These are phyloP conservation scores for Raphanus sativus DNA, from an alignment of 345 rosid genomes.

Conservation along the genomic window DNA sequence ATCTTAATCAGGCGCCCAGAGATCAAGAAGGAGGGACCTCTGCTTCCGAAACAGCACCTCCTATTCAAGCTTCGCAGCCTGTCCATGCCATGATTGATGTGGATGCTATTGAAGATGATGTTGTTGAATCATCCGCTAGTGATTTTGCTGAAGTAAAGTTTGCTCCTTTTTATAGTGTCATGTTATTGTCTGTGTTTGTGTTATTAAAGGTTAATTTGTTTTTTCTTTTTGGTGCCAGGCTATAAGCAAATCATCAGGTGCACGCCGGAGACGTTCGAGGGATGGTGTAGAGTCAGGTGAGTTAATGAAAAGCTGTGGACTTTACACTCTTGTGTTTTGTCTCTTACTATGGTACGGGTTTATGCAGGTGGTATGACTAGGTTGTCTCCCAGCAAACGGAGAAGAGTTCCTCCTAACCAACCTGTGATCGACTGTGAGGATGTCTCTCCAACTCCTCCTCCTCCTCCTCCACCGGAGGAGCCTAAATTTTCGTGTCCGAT, in stretches of 20 bases:
- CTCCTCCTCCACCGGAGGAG: constrained; percentile 68
- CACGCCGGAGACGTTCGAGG: constrained; percentile 43
- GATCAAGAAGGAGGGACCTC: constrained; percentile 40
- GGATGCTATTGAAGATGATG: constrained; percentile 78
- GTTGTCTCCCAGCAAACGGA: constrained; percentile 31
- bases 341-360: not conserved
- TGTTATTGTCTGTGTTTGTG: not conserved
- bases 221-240: constrained; percentile 54
- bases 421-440: constrained; percentile 37
- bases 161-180: not conserved
- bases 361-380: constrained; percentile 24
- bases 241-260: constrained; percentile 60
- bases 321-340: not conserved
- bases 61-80: constrained; percentile 20
- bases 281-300: constrained; percentile 84
- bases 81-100: constrained; percentile 56
- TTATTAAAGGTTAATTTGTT: constrained; percentile 7
- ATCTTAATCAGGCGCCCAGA: constrained; percentile 28
- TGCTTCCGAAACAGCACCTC: constrained; percentile 7
- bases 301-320: no score
- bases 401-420: constrained; percentile 28
- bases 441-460: not conserved
- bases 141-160: constrained; percentile 77
- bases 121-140: constrained; percentile 68
- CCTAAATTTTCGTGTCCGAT: constrained; percentile 86